Conservation (phyloP, 306 rosid species). For the Astragalus membranaceus region DNA sequence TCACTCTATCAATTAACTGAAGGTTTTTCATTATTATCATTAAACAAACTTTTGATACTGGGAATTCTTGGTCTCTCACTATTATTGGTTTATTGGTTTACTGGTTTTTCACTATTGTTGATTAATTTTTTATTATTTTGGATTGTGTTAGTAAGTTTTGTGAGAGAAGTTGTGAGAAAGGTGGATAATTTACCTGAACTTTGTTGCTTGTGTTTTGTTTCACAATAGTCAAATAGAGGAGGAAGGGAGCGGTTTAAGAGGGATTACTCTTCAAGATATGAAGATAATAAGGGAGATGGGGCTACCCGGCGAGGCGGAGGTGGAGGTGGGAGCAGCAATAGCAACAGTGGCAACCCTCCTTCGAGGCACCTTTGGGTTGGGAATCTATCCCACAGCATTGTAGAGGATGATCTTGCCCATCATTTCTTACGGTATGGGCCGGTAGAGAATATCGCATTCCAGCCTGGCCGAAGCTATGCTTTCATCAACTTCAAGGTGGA, state of each 20-base stretch:
- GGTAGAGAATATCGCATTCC: slow-evolving; percentile 76
- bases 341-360: slow-evolving; percentile 40
- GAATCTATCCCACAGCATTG: slow-evolving; percentile 51
- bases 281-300: slow-evolving; percentile 24
- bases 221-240: slow-evolving; percentile 32
- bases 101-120: too few relatives aligned
- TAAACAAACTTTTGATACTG: not conserved
- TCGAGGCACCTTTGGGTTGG: slow-evolving; percentile 95
- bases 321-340: slow-evolving; percentile 16
- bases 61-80: too few relatives aligned
- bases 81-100: too few relatives aligned
- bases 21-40: not conserved
- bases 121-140: not conserved
- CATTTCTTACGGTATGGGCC: slow-evolving; percentile 69
- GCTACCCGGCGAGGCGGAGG: slow-evolving; percentile 25
- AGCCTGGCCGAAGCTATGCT: slow-evolving; percentile 79
- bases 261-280: slow-evolving; percentile 45
- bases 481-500: slow-evolving; percentile 70
- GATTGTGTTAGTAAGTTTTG: not conserved
- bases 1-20: not conserved
- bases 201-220: slow-evolving; percentile 15
- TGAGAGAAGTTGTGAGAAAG: not conserved
- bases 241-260: slow-evolving; percentile 47
- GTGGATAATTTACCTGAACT: not conserved
- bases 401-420: slow-evolving; percentile 59